These are phyloP conservation scores for Malassezia japonica DNA, from an alignment of 1,284 basidiomycete species.

Conservation along the genomic window DNA sequence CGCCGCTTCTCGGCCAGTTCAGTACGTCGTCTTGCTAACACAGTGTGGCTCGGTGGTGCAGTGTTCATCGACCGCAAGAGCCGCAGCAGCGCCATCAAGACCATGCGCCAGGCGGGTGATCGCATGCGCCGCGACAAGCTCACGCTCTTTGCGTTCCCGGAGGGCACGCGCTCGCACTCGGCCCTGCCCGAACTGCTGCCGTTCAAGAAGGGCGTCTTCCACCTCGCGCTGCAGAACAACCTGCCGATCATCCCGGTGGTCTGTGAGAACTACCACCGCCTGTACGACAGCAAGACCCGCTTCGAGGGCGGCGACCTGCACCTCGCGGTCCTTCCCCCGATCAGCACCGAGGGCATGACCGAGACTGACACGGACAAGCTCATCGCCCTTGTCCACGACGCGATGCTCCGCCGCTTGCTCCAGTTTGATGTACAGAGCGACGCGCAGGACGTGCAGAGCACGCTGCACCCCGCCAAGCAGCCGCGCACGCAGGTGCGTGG, in stretches of 20 bases:
- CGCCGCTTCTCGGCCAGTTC: conserved; percentile 79
- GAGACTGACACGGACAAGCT: conserved; percentile 60
- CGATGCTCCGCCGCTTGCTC: conserved; percentile 26
- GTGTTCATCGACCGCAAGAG: conserved; percentile 88
- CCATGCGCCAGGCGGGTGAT: conserved; percentile 67
- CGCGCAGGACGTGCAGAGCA: not conserved
- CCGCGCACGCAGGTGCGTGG: not conserved
- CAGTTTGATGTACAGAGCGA: conserved; percentile 9
- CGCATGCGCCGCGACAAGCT: conserved; percentile 65
- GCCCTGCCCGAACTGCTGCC: conserved; percentile 54
- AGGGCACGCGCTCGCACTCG: conserved; percentile 52
- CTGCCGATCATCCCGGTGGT: conserved; percentile 72
- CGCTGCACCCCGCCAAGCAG: not conserved
- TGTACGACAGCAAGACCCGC: conserved; percentile 64
- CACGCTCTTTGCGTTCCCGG: conserved; percentile 52
- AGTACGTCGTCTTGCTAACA: conserved; percentile 42
- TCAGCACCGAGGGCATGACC: conserved; percentile 62
- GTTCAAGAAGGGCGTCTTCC: conserved; percentile 98
- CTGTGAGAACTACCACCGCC: conserved; percentile 80
- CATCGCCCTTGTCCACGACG: conserved; percentile 54
- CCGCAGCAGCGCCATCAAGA: conserved; percentile 62
- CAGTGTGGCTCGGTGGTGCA: conserved; percentile 72
- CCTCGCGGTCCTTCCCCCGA: conserved; percentile 70
- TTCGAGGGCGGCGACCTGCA: conserved; percentile 70
- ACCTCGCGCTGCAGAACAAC: conserved; percentile 79